Evolutionary conservation across 1,139 yeast genomes (phyloP), one percentile per base, ranked within the genome.

Genomic region (Martiniozyma asiatica): DNA sequence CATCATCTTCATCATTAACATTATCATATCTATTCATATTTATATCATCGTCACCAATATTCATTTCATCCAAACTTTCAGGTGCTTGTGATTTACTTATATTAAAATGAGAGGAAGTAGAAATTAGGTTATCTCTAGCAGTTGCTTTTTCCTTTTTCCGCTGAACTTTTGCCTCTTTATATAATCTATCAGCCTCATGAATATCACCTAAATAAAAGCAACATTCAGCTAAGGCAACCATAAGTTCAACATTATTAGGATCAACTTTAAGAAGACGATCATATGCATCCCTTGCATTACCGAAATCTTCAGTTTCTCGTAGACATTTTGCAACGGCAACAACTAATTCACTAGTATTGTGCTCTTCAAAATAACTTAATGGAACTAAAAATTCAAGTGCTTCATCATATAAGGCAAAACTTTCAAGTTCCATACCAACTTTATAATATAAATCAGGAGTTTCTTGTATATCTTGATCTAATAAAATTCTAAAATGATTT

Each of bases 211-310:
- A 58, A 41, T 73, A 73, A 40, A 75, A 81, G 35, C 74, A 69
- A 1, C 85, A 72, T 53, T 89, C 97, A 0, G 93, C 94, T 17
- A 89, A 59, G 0, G 81, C 78, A 21, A 85, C 62, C 45, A 79
- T 73, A 9, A 76, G 68, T 39, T 85, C 94, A 24, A 80, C 56
- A 44, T 82, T 76, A 10, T 63, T 61, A 0, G 81, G 79, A 7
- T 75, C 80, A 24, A 58, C 51, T 14, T 62, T 63, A 11, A 81
- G 51, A 3, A 84, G 68, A 5, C 65, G 58, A 26, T 59, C 58
- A 48, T 75, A 84, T 2, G 80, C 73, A 15, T 60, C 59, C 41
- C 70, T 77, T 0, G 98, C 96, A 27, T 71, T 69, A 11, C 59
- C 65, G 39, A 70, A 77, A 32, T 78, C 75, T 14, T 77, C 85